Conservation (phyloP, 2,329 filamentous ascomycete species). For the Cordyceps farinosa region DNA sequence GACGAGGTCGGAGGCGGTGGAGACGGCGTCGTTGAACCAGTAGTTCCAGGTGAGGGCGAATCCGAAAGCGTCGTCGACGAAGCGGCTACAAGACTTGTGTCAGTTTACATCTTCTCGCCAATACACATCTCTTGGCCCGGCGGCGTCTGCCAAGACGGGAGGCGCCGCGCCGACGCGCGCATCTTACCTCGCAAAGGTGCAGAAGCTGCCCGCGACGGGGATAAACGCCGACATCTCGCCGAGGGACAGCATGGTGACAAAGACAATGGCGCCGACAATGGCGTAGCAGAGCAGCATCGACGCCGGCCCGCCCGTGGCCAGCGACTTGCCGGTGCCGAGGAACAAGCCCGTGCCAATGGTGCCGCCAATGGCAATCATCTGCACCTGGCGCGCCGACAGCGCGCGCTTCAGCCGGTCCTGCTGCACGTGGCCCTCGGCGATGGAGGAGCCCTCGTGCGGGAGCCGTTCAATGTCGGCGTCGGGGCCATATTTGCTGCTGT, state of each 20-base stretch:
- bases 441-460: not conserved
- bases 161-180: not conserved
- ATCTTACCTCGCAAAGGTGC: constrained; percentile 42
- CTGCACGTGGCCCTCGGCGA: constrained; percentile 22
- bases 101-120: not conserved
- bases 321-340: constrained; percentile 57
- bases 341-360: constrained; percentile 61
- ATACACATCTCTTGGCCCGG: not conserved
- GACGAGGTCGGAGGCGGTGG: constrained; percentile 55
- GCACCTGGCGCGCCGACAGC: constrained; percentile 59
- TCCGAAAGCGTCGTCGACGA: constrained; percentile 51
- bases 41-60: constrained; percentile 57
- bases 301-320: constrained; percentile 57
- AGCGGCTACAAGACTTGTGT: constrained; percentile 32
- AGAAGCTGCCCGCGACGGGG: constrained; percentile 52
- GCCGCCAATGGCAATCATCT: constrained; percentile 63
- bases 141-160: not conserved
- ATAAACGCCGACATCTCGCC: constrained; percentile 58
- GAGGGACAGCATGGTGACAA: constrained; percentile 55
- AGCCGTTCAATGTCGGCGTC: constrained; percentile 8
- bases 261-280: constrained; percentile 55
- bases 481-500: not conserved
- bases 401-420: constrained; percentile 50
- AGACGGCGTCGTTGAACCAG: constrained; percentile 62
- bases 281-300: constrained; percentile 56